A percentile compares a stretch with the other conserved stretches of the same genome.
Conservation (phyloP, 1,284 basidiomycete species). For the Tetrapyrgos nigripes region DNA sequence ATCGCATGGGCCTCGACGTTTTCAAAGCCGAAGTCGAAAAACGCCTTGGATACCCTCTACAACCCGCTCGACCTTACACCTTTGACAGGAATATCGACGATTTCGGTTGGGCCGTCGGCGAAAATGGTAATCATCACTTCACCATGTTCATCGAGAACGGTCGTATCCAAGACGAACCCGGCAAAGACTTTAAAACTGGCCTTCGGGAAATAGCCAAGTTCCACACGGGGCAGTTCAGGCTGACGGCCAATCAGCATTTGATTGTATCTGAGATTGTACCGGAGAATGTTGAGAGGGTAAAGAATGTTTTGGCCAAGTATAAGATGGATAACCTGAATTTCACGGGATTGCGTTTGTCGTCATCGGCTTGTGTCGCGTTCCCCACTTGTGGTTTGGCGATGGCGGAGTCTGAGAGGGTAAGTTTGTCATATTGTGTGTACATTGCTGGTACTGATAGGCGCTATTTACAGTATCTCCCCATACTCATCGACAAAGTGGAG, state of each 20-base stretch:
- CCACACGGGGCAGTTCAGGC: conserved; percentile 92
- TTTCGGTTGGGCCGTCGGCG: conserved; percentile 91
- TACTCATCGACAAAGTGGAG: conserved; percentile 96
- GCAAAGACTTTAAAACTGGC: conserved; percentile 91
- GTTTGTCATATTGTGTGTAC: conserved; percentile 28
- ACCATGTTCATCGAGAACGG: conserved; percentile 98
- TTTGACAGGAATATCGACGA: conserved; percentile 95
- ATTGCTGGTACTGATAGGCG: conserved; percentile 12
- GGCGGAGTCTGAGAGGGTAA: conserved; percentile 90
- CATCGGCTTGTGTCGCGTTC: conserved; percentile 97
- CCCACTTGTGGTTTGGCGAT: conserved; percentile 96
- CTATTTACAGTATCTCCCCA: conserved; percentile 80
- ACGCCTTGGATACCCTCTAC: conserved; percentile 83
- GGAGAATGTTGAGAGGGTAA: conserved; percentile 80
- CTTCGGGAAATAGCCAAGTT: conserved; percentile 92
- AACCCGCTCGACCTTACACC: conserved; percentile 76
- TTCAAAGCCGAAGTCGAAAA: conserved; percentile 95
- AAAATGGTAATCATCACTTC: conserved; percentile 92
- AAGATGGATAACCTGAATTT: conserved; percentile 91
- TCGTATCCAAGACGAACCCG: conserved; percentile 92
- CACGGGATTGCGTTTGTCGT: conserved; percentile 83
- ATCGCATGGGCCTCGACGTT: conserved; percentile 87
- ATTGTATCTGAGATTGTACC: conserved; percentile 86
- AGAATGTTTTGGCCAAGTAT: conserved; percentile 84
- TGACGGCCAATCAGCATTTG: conserved; percentile 96